phyloP scores from a whole-genome alignment of 2,329 filamentous ascomycete genomes.

The Pyrenophora graminea region DNA sequence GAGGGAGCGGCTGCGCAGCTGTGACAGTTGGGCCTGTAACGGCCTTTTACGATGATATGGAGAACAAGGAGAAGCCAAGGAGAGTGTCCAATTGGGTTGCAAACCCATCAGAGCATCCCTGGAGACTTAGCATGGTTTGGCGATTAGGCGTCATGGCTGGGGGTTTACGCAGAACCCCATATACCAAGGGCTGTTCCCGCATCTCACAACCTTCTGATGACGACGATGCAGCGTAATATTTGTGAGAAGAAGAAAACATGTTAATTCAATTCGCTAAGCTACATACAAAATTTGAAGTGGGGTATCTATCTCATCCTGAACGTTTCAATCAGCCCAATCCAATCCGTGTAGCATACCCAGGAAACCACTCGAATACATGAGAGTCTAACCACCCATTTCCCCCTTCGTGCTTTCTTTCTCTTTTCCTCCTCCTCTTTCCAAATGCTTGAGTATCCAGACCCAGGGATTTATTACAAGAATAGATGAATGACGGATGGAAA shows the following conservation, averaged over 20 bases:
- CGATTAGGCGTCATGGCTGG: constrained; percentile 28
- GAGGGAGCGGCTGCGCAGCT: constrained; percentile 31
- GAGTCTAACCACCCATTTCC: background rate
- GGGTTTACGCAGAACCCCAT: constrained; percentile 17
- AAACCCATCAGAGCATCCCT: constrained; percentile 8
- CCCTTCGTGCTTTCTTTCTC: too few species aligned
- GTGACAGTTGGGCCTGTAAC: constrained; percentile 17
- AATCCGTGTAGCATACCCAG: background rate
- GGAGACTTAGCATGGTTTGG: constrained; percentile 22
- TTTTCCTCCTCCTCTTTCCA: too few species aligned
- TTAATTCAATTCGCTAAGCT: background rate
- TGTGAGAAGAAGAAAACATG: too few species aligned
- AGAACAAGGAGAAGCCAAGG: background rate
- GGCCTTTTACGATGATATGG: constrained; percentile 8
- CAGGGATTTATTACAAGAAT: constrained; percentile 8
- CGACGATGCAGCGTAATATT: too few species aligned
- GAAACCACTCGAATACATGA: background rate
- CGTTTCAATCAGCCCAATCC: background rate
- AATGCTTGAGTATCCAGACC: background rate
- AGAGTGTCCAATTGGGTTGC: background rate
- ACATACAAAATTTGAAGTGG: constrained; percentile 4
- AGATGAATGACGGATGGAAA: background rate
- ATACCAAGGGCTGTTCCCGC: constrained; percentile 3
- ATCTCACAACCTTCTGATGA: background rate
- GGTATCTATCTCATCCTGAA: constrained; percentile 20